Base-by-base conservation (phyloP, 2,329 filamentous ascomycete species). In the Arthrobotrys conoides region DNA sequence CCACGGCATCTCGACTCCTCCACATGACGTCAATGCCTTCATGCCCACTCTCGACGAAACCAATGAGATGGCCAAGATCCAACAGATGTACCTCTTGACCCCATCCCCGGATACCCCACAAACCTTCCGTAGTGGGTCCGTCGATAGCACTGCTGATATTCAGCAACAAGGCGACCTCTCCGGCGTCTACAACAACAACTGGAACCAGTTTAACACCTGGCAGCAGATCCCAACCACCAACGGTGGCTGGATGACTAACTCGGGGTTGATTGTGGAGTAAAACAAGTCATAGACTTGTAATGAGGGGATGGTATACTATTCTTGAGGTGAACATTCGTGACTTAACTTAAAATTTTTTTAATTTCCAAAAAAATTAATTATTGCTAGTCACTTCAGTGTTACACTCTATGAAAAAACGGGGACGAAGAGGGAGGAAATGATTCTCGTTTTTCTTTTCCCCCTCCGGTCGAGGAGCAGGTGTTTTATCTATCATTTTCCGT, bases 311-410 rank as follows among this genome's bases (percentile, higher is more conserved):
- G 38, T 6, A 64, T 61, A 46, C 51, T 68, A 66, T 61, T 73
- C 44, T 51, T 41, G 30, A 71, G 68, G 63, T 78, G 68, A 69
- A 78, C 75, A 78, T 69, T 78, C 75, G 75, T 78, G 75, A 68
- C 75, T 78, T 78, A 72, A 78, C 61, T 72, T 72, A 64, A 78
- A 51, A 66, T 76, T 70, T 59, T 64, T 66, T 61, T 69, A 44
- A 44, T 57, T 1, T 30, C 57, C 22, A 48, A 71, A 72, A 75
- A 68, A 72, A 72, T 68, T 57, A 71, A 57, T 78, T 78, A 78
- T 72, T 78, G 75, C 75, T 78, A 78, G 75, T 78, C 75, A 78
- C 75, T 78, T 78, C 75, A 72, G 75, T 78, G 75, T 78, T 66
- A 59, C 66, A 59, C 59, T 71, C 33, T 51, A 9, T 66, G 4